Base-by-base conservation (phyloP, 2,329 filamentous ascomycete species). In the Fusarium staphyleae region DNA sequence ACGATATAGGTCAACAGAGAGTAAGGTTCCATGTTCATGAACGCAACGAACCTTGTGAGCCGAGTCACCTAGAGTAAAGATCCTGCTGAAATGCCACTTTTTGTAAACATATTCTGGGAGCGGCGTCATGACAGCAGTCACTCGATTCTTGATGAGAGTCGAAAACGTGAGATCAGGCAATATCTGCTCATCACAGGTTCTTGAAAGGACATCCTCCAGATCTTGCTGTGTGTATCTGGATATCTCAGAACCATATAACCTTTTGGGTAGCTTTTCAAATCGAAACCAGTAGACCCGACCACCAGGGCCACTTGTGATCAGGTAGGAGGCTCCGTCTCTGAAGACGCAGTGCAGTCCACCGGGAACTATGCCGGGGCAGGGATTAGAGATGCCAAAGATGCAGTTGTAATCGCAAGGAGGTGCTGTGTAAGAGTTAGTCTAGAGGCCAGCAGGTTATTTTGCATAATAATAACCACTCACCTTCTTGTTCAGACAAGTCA, bases 31-130 rank as follows among this genome's bases (percentile, higher is more conserved):
- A n/a, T n/a, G n/a, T n/a, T n/a, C n/a, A n/a, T n/a, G n/a, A n/a
- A n/a, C n/a, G n/a, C n/a, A n/a, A n/a, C n/a, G n/a, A n/a, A 62
- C 72, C 68, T 78, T 78, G 54, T 78, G 75, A 6, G 70, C 73
- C 1, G 75, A 67, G 55, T 78, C 77, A 0, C 76, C 76, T 5
- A 78, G 68, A 1, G 70, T 63, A 2, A 78, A 66, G 3, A 75
- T 70, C 9, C 77, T 63, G 10, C 70, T 66, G 34, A 69, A 75
- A 42, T 74, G 68, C 72, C 76, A 78, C 29, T 69, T 66, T 10
- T 70, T 55, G n/a, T 75, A 69, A 1, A 75, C 68, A 29, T 71
- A 72, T 53, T 77, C 74, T 37, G 42, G 72, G 2, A 75, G 41
- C 0, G 71, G 60, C 2, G 70, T 71, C 19, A 77, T 57, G 1